phyloP scores from a whole-genome alignment of 345 rosid genomes.

The Salix purpurea region DNA sequence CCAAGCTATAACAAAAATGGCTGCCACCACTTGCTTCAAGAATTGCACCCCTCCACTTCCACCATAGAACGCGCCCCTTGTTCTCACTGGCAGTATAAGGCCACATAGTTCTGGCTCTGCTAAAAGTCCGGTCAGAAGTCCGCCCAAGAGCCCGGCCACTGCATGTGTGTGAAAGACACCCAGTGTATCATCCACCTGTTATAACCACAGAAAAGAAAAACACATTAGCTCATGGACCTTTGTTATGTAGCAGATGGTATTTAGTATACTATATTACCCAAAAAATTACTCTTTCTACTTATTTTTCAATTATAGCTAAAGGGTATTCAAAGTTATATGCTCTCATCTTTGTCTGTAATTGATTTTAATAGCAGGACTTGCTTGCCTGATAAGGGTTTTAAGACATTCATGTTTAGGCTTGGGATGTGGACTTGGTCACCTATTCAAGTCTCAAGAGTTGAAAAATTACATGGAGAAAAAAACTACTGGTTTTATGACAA shows the following conservation, averaged over 20 bases:
- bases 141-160: conserved; percentile 82
- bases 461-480: too few relatives aligned
- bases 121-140: conserved; percentile 66
- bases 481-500: too few relatives aligned
- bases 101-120: conserved; percentile 70
- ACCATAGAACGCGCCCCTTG: conserved; percentile 79
- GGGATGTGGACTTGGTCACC: background rate
- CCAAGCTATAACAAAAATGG: conserved; percentile 63
- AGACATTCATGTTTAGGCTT: background rate
- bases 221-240: background rate
- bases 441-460: background rate
- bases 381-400: background rate
- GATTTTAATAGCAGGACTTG: background rate
- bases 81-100: conserved; percentile 33
- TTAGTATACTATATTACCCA: background rate
- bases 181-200: conserved; percentile 73
- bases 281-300: background rate
- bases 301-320: background rate
- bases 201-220: background rate
- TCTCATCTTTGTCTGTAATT: background rate
- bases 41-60: conserved; percentile 64
- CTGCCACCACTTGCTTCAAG: conserved; percentile 71
- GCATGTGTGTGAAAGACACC: conserved; percentile 97
- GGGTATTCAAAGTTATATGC: background rate
- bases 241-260: background rate